phyloP scores from a whole-genome alignment of 352 stramenopile genomes.

The Phytopythium cucurbitacearum region DNA sequence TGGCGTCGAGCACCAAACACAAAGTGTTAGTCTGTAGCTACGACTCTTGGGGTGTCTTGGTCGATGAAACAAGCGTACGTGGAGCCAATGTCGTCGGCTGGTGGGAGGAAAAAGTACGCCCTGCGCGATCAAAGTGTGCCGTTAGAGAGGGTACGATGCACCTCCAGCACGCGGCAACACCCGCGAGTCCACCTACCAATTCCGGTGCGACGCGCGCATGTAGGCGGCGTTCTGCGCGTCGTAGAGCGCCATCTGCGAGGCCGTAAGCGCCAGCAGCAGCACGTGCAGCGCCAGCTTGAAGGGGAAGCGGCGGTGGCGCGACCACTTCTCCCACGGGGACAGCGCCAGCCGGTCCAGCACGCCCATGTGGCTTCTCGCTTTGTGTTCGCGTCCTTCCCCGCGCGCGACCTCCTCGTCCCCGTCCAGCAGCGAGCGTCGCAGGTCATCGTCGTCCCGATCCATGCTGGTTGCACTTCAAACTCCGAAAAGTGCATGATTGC shows the following conservation, averaged over 20 bases:
- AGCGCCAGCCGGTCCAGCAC: conserved; percentile 55
- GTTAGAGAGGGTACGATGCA: no score
- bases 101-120: conserved; percentile 81
- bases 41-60: neutral
- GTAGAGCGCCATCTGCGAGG: conserved; percentile 70
- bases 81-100: conserved; percentile 42
- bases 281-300: conserved; percentile 83
- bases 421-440: conserved; percentile 21
- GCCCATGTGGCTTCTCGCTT: conserved; percentile 22
- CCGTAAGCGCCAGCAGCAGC: conserved; percentile 66
- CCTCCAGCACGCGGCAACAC: no score
- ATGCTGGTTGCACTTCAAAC: conserved; percentile 10
- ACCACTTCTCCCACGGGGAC: conserved; percentile 84
- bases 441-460: conserved; percentile 7
- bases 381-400: neutral
- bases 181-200: conserved; percentile 38
- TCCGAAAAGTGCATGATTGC: neutral
- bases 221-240: conserved; percentile 81
- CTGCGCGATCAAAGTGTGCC: conserved; percentile 11
- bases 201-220: conserved; percentile 77
- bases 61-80: conserved; percentile 21
- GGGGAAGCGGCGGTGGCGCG: conserved; percentile 61
- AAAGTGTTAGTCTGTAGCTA: neutral
- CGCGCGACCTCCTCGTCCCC: neutral
- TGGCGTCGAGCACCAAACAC: conserved; percentile 5